A percentile compares a stretch with the other conserved stretches of the same genome.
phyloP scores from a whole-genome alignment of 306 rosid genomes.

The Styphnolobium japonicum region DNA sequence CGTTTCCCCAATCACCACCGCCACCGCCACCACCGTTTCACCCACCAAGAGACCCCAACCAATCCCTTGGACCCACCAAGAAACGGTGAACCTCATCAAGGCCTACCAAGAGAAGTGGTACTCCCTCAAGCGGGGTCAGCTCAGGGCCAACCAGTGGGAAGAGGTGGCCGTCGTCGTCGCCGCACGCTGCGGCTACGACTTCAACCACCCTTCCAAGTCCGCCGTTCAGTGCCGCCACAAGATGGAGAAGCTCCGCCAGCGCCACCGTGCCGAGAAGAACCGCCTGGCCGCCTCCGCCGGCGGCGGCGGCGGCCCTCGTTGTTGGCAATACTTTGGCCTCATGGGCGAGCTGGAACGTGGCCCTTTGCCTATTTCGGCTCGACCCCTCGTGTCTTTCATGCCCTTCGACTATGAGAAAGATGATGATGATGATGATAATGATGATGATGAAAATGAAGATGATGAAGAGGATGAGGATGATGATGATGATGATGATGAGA shows the following conservation, averaged over 20 bases:
- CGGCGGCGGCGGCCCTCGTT: neutral
- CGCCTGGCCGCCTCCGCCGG: constrained; percentile 4
- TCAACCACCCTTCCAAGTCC: constrained; percentile 58
- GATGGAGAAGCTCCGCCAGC: constrained; percentile 94
- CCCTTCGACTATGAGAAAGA: neutral
- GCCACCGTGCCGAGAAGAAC: constrained; percentile 64
- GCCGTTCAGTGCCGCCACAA: constrained; percentile 86
- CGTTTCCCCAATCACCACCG: neutral
- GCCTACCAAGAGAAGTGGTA: constrained; percentile 93
- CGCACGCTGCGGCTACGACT: constrained; percentile 72
- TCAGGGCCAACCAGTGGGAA: constrained; percentile 82
- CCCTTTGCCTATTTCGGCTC: constrained; percentile 73
- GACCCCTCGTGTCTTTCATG: constrained; percentile 28
- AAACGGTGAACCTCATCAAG: constrained; percentile 72
- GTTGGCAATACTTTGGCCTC: constrained; percentile 71
- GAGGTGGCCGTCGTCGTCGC: constrained; percentile 87
- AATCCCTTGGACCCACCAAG: constrained; percentile 85
- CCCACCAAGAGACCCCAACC: constrained; percentile 51
- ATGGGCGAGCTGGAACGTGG: constrained; percentile 79
- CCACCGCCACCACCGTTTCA: constrained; percentile 1
- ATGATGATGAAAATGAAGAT: neutral
- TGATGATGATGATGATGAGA: constrained; percentile 18
- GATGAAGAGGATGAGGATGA: constrained; percentile 4
- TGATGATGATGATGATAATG: neutral
- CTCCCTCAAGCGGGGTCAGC: constrained; percentile 72